Base-by-base conservation (phyloP, 148 eudicot genomes). In the Camellia japonica region DNA sequence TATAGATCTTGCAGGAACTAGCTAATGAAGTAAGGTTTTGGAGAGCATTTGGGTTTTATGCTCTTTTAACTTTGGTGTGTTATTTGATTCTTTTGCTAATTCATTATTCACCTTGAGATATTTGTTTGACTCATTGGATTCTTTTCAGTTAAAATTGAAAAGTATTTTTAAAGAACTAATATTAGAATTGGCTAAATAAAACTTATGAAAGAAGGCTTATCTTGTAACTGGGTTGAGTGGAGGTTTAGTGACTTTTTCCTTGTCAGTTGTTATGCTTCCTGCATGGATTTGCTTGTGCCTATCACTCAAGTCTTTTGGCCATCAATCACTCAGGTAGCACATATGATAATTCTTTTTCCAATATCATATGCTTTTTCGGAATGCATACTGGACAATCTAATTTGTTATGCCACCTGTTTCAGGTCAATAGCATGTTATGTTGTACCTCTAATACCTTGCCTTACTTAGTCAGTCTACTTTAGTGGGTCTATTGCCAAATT, bases 181-280 rank as follows among this genome's bases (percentile, higher is more conserved):
- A 49, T 64, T 38, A 47, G 62, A 66, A 41, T 74, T 62, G 63
- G 62, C 82, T 80, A 11, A 81, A 13, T 38, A 62, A 66, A 42
- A 60, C 72, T 85, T 77, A 78, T 87, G 68, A 68, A 82, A 87
- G 68, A 88, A 96, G 99, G 98, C 83, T 78, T 91, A 86, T 85
- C 88, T 86, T 87, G 79, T 86, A 46, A 87, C 91, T 78, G 98
- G 98, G 71, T 87, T 93, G 78, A 81, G 93, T 90, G 94, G 97
- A 84, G 97, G 98, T 78, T 92, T 88, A 86, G 61, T 92, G 79
- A 90, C 95, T 67, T 87, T 92, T 83, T 80, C 86, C 51, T 74
- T 88, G 60, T 85, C 98, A 72, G 87, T 83, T 55, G 91, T 90
- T 43, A 88, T 96, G 97, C 84, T 96, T 85, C 89, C 87, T 59